These are phyloP conservation scores for Tremellales sp. DNA, from an alignment of 1,284 basidiomycete species.

Conservation along the genomic window DNA sequence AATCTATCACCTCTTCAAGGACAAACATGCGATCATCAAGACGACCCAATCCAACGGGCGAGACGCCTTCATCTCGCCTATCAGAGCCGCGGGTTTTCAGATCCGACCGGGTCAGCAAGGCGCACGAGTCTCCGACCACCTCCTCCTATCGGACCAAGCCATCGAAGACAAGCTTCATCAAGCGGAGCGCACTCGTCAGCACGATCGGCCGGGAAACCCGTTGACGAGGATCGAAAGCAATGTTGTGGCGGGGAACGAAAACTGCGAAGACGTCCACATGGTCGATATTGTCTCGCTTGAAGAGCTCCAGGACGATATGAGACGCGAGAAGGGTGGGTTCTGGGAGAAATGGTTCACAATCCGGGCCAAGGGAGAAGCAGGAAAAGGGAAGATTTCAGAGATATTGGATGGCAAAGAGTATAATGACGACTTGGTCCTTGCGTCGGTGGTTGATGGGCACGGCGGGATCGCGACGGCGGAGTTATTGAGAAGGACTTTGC, in stretches of 20 bases:
- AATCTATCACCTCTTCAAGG: too few relatives aligned
- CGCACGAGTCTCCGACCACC: neutral
- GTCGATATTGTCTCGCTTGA: neutral
- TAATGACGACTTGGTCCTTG: slow-evolving; percentile 62
- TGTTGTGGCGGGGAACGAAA: neutral
- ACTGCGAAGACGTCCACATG: slow-evolving; percentile 1
- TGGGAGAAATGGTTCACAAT: slow-evolving; percentile 2
- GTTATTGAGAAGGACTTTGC: slow-evolving; percentile 74
- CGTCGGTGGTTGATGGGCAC: slow-evolving; percentile 87
- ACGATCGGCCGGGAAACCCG: slow-evolving; percentile 3
- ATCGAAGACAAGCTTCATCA: slow-evolving; percentile 2
- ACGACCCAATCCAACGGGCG: too few relatives aligned
- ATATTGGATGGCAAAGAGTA: neutral
- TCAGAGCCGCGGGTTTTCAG: too few relatives aligned
- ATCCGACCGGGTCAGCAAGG: too few relatives aligned
- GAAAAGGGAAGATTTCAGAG: too few relatives aligned
- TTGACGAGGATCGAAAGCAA: slow-evolving; percentile 7
- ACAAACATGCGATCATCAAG: too few relatives aligned
- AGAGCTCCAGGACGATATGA: neutral
- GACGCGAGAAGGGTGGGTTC: neutral
- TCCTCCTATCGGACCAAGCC: neutral
- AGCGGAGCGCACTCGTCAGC: neutral
- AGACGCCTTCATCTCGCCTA: too few relatives aligned
- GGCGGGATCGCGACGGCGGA: slow-evolving; percentile 73
- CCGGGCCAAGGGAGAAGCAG: neutral